A percentile compares a stretch with the other conserved stretches of the same genome.
Conservation (phyloP, 202 grass and related monocot species). For the Tripidium arundinaceum region DNA sequence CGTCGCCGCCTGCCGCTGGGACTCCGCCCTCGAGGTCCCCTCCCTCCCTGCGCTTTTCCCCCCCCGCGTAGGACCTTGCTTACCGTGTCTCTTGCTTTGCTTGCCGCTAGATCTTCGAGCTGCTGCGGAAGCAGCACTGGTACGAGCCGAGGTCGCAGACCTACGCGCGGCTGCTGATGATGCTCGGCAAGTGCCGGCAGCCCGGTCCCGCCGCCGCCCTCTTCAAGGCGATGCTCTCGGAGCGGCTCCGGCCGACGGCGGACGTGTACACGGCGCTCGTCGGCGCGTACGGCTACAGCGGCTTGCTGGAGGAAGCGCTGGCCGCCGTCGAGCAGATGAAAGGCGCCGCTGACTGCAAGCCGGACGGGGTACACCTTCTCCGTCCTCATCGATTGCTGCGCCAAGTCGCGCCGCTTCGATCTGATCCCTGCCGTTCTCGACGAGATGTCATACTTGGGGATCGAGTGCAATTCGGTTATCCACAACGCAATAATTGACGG, state of each 20-base stretch:
- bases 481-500: slow-evolving; percentile 79
- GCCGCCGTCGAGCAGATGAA: slow-evolving; percentile 72
- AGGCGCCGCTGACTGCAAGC: slow-evolving; percentile 48
- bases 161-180: slow-evolving; percentile 66
- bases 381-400: slow-evolving; percentile 54
- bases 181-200: slow-evolving; percentile 84
- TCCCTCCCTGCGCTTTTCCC: not conserved
- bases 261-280: slow-evolving; percentile 87
- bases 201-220: slow-evolving; percentile 51
- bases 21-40: slow-evolving; percentile 68
- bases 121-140: slow-evolving; percentile 82
- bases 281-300: slow-evolving; percentile 58
- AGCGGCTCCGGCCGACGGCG: slow-evolving; percentile 49
- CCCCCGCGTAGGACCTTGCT: not conserved
- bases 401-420: slow-evolving; percentile 55
- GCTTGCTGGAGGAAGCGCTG: slow-evolving; percentile 61
- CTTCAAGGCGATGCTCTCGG: slow-evolving; percentile 63
- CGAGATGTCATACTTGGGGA: slow-evolving; percentile 76
- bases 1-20: slow-evolving; percentile 51
- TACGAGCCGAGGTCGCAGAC: slow-evolving; percentile 79
- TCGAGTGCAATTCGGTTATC: slow-evolving; percentile 62
- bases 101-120: slow-evolving; percentile 60
- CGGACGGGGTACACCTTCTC: slow-evolving; percentile 72
- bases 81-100: not conserved
- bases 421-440: slow-evolving; percentile 45